Evolutionary conservation across 768 basidiomycete species (phyloP), one percentile per base, ranked within the genome.

Genomic region (Suillus hirtellus): DNA sequence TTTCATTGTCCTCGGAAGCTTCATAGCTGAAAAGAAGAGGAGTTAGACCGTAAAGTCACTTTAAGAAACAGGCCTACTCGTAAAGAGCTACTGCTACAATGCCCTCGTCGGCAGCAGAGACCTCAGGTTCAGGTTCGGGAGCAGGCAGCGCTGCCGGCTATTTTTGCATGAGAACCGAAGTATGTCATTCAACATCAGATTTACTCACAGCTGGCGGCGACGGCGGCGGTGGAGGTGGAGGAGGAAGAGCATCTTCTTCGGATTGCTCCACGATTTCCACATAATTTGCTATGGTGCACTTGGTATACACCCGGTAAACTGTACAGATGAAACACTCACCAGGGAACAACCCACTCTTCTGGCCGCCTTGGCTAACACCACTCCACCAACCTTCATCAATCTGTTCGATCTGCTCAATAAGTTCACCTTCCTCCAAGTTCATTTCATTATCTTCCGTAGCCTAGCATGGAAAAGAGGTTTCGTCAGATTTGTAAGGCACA

Each of bases 331-430:
- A 8, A 35, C n/a, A 40, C 31, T 27, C 67, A 93, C 91, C 84
- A 63, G 95, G 95, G 86, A 96, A 97, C 38, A 96, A 74, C 9
- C 95, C 96, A 7, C 76, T 80, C 78, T 90, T 89, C 5, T 35
- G 24, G 6, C 93, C 94, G 27, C 80, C 83, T 47, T 81, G 76
- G 37, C 87, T 88, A 56, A 86, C 79, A 24, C 93, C 96, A 63
- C 80, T 84, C 96, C 95, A 97, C 96, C 96, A 99, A 7, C 92
- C 92, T 68, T 93, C 91, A 67, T 90, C 93, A 17, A 93, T 75
- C 75, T 92, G 87, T 75, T 95, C 92, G 54, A 96, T 86, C 66
- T 90, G 85, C 62, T 89, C 86, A 56, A 97, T 86, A 42, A 88
- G 75, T 70, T 96, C 93, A 52, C 93, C 93, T 73, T 96, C 95